Evolutionary conservation across 2,329 filamentous ascomycete species (phyloP), one percentile per base, ranked within the genome.

Genomic region (Aspergillus nomiae): DNA sequence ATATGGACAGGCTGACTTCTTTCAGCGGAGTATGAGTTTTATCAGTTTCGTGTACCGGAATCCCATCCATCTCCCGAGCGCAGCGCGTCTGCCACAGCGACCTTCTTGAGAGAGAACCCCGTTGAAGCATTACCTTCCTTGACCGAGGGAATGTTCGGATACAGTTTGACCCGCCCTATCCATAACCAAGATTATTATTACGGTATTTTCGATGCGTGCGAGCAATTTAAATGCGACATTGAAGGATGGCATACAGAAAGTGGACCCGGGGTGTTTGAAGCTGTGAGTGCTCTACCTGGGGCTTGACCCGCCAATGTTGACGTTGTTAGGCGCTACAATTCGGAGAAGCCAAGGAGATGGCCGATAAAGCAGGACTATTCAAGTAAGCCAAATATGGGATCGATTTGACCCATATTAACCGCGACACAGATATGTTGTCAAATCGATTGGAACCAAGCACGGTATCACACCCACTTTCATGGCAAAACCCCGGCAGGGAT

Each of bases 391-490:
- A 21, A 4, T 14, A 10, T 50, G 19, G 36, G 28, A 34, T 36
- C 8, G 55, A 48, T 59, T 6, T 43, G 32, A 38, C 16, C 43
- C n/a, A 41, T 57, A 48, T 56, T 73, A 57, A 73, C 56, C 12
- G 6, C 16, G 41, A 28, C 59, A 10, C 64, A 88, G 86, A 76
- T 92, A 96, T 71, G 89, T 91, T 24, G 93, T 97, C 68, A 97
- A 97, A 80, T 93, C 92, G 11, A 87, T 97, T 45, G 92, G 92
- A 51, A 90, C 88, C 61, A 90, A 92, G 74, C 92, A 93, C 76
- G 92, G 92, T 69, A 96, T 99, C 74, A 97, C 92, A 0, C 95
- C 95, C 0, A 96, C 92, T 78, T 99, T 99, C 83, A 99, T 99
- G 95, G 95, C 95, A 19, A 99, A 99, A 79, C 95, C 95, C 3